phyloP scores from a whole-genome alignment of 352 stramenopile species.

The Globisporangium perplexum region DNA sequence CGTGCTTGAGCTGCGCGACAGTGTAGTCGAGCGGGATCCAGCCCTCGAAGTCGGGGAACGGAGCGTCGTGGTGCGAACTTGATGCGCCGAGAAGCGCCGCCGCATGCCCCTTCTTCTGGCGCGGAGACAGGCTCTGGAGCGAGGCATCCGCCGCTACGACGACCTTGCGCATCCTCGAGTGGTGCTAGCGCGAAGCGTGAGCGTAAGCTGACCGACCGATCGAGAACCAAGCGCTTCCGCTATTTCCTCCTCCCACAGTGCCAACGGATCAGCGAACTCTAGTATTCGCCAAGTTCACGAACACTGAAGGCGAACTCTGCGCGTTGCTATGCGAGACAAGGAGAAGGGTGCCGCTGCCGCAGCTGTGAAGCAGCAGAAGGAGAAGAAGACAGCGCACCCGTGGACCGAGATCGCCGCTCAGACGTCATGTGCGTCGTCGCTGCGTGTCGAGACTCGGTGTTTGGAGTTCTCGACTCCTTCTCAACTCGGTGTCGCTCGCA shows the following conservation, averaged over 20 bases:
- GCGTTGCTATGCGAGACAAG: slow-evolving; percentile 2
- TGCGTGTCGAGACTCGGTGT: not conserved
- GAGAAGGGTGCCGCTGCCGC: slow-evolving; percentile 14
- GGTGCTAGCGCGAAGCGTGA: too few relatives aligned
- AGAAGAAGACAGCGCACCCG: slow-evolving; percentile 16
- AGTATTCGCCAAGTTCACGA: too few relatives aligned
- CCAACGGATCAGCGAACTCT: too few relatives aligned
- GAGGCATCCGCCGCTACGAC: slow-evolving; percentile 18
- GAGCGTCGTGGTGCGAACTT: not conserved
- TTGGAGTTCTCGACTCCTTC: not conserved
- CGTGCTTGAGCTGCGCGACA: slow-evolving; percentile 31
- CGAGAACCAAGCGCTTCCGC: too few relatives aligned
- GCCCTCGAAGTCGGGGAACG: slow-evolving; percentile 16
- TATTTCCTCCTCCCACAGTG: too few relatives aligned
- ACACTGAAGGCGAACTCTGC: too few relatives aligned
- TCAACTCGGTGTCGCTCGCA: slow-evolving; percentile 2
- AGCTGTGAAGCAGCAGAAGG: slow-evolving; percentile 18
- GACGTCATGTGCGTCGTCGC: slow-evolving; percentile 25
- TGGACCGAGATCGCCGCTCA: slow-evolving; percentile 28
- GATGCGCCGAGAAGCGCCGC: too few relatives aligned
- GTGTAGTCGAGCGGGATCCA: slow-evolving; percentile 55
- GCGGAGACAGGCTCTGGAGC: not conserved
- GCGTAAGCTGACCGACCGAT: too few relatives aligned
- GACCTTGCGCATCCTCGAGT: slow-evolving; percentile 30
- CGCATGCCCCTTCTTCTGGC: not conserved